A percentile compares a stretch with the other conserved stretches of the same genome.
Evolutionary conservation across 1,139 yeast species (phyloP).

Genomic region (Pneumocystis carinii): DNA sequence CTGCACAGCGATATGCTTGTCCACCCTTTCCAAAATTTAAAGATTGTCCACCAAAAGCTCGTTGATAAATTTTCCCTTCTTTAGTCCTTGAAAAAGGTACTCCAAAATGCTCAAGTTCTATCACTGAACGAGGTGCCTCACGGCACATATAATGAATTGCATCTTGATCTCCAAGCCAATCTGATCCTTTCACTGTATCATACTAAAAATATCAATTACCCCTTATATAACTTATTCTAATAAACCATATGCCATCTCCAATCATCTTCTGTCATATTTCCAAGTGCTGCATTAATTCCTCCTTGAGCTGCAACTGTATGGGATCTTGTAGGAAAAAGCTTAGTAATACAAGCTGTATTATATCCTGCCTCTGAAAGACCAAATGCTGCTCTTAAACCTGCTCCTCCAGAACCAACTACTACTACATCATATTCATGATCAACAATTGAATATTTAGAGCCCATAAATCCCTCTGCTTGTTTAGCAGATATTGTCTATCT

Average conservation of each 20-base stretch:
- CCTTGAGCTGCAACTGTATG: conserved; percentile 99
- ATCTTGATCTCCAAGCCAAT: conserved; percentile 99
- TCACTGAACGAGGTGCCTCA: conserved; percentile 92
- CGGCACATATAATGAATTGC: conserved; percentile 98
- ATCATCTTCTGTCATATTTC: conserved; percentile 94
- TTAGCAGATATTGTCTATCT: background rate
- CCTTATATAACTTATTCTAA: background rate
- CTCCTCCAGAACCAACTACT: conserved; percentile 98
- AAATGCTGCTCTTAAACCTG: conserved; percentile 95
- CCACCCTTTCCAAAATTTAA: conserved; percentile 96
- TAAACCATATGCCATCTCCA: conserved; percentile 95
- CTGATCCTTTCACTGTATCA: conserved; percentile 99
- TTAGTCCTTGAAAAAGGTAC: conserved; percentile 96
- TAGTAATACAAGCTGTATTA: conserved; percentile 94
- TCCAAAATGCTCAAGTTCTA: conserved; percentile 95
- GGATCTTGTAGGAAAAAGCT: conserved; percentile 94
- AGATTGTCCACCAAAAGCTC: conserved; percentile 98
- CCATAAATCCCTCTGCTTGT: background rate
- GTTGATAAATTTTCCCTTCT: conserved; percentile 92
- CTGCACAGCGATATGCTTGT: conserved; percentile 98
- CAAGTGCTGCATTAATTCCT: conserved; percentile 94
- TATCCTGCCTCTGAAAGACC: conserved; percentile 95
- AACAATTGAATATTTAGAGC: background rate
- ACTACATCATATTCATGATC: conserved; percentile 97
- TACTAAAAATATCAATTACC: conserved; percentile 25